phyloP scores from a whole-genome alignment of 805 yeast species.

The Metschnikowia bowlesiae region DNA sequence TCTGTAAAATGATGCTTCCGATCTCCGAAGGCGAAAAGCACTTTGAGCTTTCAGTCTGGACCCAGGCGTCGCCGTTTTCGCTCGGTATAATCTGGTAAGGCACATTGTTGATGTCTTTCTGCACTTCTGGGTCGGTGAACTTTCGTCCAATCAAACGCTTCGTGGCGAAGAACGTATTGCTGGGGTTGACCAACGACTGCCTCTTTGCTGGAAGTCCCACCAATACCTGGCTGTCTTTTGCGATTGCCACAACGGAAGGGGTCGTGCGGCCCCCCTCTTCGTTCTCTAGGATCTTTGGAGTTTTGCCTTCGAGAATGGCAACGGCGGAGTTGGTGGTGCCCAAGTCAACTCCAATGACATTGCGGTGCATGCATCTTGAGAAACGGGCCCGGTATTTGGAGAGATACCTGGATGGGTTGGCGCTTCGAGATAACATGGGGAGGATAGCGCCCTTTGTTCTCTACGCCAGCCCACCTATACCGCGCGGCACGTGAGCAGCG shows the following conservation, averaged over 20 bases:
- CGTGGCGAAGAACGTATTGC: slow-evolving; percentile 76
- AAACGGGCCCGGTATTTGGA: background rate
- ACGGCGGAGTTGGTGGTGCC: slow-evolving; percentile 89
- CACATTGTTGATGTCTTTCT: slow-evolving; percentile 55
- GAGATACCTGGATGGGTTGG: background rate
- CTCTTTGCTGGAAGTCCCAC: slow-evolving; percentile 71
- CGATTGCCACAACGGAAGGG: slow-evolving; percentile 72
- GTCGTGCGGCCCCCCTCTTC: slow-evolving; percentile 78
- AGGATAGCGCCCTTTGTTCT: background rate
- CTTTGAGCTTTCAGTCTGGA: slow-evolving; percentile 41
- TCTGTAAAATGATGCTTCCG: slow-evolving; percentile 58
- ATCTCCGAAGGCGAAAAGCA: slow-evolving; percentile 65
- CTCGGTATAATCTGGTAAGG: slow-evolving; percentile 62
- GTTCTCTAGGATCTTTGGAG: slow-evolving; percentile 65
- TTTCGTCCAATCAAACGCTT: slow-evolving; percentile 76
- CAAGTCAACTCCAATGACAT: slow-evolving; percentile 73
- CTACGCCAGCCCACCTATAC: background rate
- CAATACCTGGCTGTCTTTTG: slow-evolving; percentile 35
- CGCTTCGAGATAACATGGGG: background rate
- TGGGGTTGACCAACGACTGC: slow-evolving; percentile 72
- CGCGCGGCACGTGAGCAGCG: background rate
- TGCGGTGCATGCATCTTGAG: slow-evolving; percentile 18
- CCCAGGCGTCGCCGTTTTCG: slow-evolving; percentile 67
- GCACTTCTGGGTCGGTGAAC: slow-evolving; percentile 65
- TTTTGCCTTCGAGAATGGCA: slow-evolving; percentile 63